A percentile compares a stretch with the other conserved stretches of the same genome.
Conservation (phyloP, 495 filamentous ascomycete species). For the Aspergillus ostianus region DNA sequence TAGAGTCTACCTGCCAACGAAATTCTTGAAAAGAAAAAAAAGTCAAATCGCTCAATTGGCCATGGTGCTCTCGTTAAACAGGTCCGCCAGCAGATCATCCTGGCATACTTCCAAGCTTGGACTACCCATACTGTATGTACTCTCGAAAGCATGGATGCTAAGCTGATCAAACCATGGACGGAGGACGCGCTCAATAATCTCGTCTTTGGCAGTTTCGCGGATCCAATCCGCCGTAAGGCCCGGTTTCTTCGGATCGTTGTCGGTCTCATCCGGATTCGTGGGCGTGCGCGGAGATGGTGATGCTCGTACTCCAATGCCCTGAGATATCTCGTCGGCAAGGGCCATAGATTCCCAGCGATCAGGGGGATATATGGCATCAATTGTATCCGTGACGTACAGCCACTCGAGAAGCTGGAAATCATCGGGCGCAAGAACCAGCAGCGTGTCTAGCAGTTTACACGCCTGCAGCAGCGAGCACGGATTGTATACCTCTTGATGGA, state of each 20-base stretch:
- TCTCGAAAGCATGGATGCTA: slow-evolving; percentile 89
- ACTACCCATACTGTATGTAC: slow-evolving; percentile 77
- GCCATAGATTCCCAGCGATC: slow-evolving; percentile 69
- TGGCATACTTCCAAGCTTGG: slow-evolving; percentile 69
- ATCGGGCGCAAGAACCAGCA: slow-evolving; percentile 83
- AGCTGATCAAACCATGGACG: slow-evolving; percentile 87
- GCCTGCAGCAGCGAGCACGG: slow-evolving; percentile 77
- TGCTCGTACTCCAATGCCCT: slow-evolving; percentile 61
- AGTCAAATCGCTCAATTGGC: slow-evolving; percentile 27
- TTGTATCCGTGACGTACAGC: slow-evolving; percentile 95
- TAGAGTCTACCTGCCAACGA: neutral
- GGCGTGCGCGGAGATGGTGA: slow-evolving; percentile 36
- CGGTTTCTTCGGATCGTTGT: slow-evolving; percentile 33
- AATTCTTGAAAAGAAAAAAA: slow-evolving; percentile 2
- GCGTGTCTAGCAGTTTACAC: slow-evolving; percentile 83
- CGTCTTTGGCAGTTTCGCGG: slow-evolving; percentile 58
- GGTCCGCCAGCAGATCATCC: slow-evolving; percentile 68
- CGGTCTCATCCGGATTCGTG: slow-evolving; percentile 34
- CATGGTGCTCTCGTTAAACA: slow-evolving; percentile 74
- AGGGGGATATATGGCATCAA: slow-evolving; percentile 90
- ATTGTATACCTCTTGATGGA: slow-evolving; percentile 74
- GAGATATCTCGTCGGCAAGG: slow-evolving; percentile 81
- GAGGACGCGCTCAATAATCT: slow-evolving; percentile 71
- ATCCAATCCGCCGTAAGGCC: slow-evolving; percentile 46
- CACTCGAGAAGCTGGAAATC: slow-evolving; percentile 96